A percentile compares a stretch with the other conserved stretches of the same genome.
phyloP scores from a whole-genome alignment of 768 basidiomycete genomes.

The Amanita pallidorosea region DNA sequence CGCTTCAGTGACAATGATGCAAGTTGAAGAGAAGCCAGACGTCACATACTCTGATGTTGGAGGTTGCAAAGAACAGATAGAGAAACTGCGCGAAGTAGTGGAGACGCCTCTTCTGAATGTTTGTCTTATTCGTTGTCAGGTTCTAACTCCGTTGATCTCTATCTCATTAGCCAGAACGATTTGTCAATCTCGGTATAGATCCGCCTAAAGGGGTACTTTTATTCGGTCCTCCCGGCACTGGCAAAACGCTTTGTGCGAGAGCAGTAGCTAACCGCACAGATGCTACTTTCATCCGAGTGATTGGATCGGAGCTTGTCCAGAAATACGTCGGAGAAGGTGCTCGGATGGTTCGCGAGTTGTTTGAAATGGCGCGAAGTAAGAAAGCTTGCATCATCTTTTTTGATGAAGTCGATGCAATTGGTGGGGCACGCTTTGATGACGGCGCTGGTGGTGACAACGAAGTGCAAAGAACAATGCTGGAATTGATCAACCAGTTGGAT shows the following conservation, averaged over 20 bases:
- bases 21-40: slow-evolving; percentile 97
- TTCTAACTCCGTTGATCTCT: slow-evolving; percentile 8
- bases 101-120: slow-evolving; percentile 93
- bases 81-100: slow-evolving; percentile 96
- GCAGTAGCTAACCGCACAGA: slow-evolving; percentile 98
- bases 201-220: slow-evolving; percentile 97
- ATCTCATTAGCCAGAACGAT: slow-evolving; percentile 83
- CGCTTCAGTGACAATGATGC: slow-evolving; percentile 99
- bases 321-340: slow-evolving; percentile 99
- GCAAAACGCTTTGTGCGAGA: slow-evolving; percentile 96
- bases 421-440: slow-evolving; percentile 96
- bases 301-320: slow-evolving; percentile 98
- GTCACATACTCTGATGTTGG: slow-evolving; percentile 97
- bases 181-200: slow-evolving; percentile 96
- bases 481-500: slow-evolving; percentile 96
- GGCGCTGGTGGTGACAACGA: slow-evolving; percentile 99
- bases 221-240: slow-evolving; percentile 95
- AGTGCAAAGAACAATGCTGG: slow-evolving; percentile 98
- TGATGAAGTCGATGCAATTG: slow-evolving; percentile 97
- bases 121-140: slow-evolving; percentile 17
- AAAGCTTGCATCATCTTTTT: slow-evolving; percentile 99
- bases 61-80: slow-evolving; percentile 99
- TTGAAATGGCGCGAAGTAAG: slow-evolving; percentile 98
- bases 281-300: slow-evolving; percentile 98
- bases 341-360: slow-evolving; percentile 95